Evolutionary conservation across 2,329 filamentous ascomycete species (phyloP).

Genomic region (Hymenoscyphus scutula): DNA sequence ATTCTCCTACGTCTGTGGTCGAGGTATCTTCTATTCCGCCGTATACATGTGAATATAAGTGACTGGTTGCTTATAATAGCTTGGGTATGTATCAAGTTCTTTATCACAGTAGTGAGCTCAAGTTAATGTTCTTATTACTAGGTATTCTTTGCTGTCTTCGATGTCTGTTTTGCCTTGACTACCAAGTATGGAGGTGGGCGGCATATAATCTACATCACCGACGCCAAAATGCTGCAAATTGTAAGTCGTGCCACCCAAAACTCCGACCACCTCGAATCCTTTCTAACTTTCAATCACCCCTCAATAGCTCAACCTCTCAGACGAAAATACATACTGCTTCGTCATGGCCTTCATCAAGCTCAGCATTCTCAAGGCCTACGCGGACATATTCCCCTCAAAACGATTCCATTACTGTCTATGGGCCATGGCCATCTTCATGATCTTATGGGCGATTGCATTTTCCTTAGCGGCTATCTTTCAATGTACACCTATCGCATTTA

Average conservation of each 20-base stretch:
- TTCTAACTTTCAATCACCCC: not conserved
- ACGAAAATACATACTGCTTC: not conserved
- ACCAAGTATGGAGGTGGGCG: slow-evolving; percentile 1
- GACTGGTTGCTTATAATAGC: slow-evolving; percentile 2
- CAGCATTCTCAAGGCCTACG: not conserved
- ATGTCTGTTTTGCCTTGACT: not conserved
- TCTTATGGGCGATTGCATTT: not conserved
- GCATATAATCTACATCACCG: not conserved
- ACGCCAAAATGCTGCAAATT: slow-evolving; percentile 1
- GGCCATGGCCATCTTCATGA: not conserved
- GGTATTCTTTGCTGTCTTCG: not conserved
- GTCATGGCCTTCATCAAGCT: slow-evolving; percentile 5
- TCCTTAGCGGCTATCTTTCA: not conserved
- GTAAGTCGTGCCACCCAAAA: not conserved
- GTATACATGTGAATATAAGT: not conserved
- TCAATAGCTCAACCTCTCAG: not conserved
- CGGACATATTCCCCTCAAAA: not conserved
- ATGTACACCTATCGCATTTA: not conserved
- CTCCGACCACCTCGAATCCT: not conserved
- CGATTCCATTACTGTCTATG: not conserved
- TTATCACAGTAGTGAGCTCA: not conserved
- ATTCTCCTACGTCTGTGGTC: not conserved
- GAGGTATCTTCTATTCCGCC: not conserved
- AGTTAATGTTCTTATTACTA: not conserved
- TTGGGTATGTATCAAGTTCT: not conserved